phyloP scores from a whole-genome alignment of 2,329 filamentous ascomycete genomes.

The Phaeoacremonium minimum region DNA sequence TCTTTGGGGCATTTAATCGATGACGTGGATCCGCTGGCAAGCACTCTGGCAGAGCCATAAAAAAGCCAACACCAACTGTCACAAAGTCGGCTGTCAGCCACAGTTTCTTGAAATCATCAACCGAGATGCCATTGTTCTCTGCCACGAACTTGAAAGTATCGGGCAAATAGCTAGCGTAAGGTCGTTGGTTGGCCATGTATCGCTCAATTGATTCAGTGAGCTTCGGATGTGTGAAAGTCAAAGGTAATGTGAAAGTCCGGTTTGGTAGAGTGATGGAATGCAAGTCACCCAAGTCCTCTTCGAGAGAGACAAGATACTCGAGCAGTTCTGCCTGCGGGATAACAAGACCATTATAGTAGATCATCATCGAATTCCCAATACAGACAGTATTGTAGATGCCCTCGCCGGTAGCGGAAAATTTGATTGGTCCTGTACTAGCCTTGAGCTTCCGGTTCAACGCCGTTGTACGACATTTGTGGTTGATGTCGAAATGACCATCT shows the following conservation, averaged over 20 bases:
- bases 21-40: slow-evolving; percentile 45
- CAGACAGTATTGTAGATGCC: slow-evolving; percentile 46
- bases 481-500: slow-evolving; percentile 49
- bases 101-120: slow-evolving; percentile 7
- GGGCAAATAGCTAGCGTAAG: slow-evolving; percentile 21
- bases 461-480: slow-evolving; percentile 51
- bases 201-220: slow-evolving; percentile 15
- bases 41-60: slow-evolving; percentile 27
- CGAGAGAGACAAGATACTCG: slow-evolving; percentile 25
- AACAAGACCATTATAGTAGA: slow-evolving; percentile 38
- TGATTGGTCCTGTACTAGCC: slow-evolving; percentile 23
- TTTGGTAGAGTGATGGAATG: slow-evolving; percentile 32
- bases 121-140: slow-evolving; percentile 27
- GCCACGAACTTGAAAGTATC: slow-evolving; percentile 20
- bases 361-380: slow-evolving; percentile 36
- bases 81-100: slow-evolving; percentile 15
- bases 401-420: slow-evolving; percentile 18
- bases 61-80: slow-evolving; percentile 25
- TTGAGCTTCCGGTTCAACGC: slow-evolving; percentile 44
- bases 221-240: slow-evolving; percentile 31
- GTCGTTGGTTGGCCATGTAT: slow-evolving; percentile 20
- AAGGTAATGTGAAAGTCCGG: slow-evolving; percentile 36
- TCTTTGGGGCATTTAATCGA: slow-evolving; percentile 48
- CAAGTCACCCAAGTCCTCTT: slow-evolving; percentile 32
- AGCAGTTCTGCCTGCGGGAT: slow-evolving; percentile 31